These are phyloP conservation scores for Trichothecium sympodiale DNA, from an alignment of 2,329 filamentous ascomycete species.

Conservation along the genomic window DNA sequence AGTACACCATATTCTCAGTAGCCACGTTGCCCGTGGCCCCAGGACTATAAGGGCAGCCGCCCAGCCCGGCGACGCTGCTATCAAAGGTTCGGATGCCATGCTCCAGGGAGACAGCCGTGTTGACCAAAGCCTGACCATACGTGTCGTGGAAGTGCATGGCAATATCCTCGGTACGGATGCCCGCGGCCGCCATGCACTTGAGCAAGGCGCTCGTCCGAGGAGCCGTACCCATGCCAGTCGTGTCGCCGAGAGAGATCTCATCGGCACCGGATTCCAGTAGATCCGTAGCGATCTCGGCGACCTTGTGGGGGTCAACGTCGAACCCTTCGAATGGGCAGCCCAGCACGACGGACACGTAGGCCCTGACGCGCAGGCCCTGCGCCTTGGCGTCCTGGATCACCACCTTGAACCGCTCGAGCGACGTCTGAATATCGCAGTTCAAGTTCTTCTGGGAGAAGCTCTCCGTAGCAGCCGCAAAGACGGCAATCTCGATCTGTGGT, in stretches of 20 bases:
- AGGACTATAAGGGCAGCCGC: slow-evolving; percentile 76
- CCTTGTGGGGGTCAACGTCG: slow-evolving; percentile 50
- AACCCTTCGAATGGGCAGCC: slow-evolving; percentile 67
- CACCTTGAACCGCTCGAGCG: slow-evolving; percentile 56
- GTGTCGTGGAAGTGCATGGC: slow-evolving; percentile 87
- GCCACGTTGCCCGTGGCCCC: slow-evolving; percentile 81
- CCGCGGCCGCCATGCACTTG: slow-evolving; percentile 52
- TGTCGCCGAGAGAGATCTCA: slow-evolving; percentile 84
- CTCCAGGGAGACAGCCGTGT: slow-evolving; percentile 66
- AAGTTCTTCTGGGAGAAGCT: slow-evolving; percentile 71
- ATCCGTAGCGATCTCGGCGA: slow-evolving; percentile 55
- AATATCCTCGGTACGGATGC: slow-evolving; percentile 57
- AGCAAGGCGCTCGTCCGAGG: slow-evolving; percentile 55
- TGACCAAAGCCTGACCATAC: slow-evolving; percentile 76
- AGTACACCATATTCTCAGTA: slow-evolving; percentile 75
- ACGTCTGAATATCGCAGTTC: slow-evolving; percentile 68
- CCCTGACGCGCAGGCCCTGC: slow-evolving; percentile 56
- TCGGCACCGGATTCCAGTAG: slow-evolving; percentile 81
- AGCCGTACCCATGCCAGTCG: slow-evolving; percentile 82
- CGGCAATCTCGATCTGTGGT: slow-evolving; percentile 57
- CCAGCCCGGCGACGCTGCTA: slow-evolving; percentile 66
- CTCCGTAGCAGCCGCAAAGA: slow-evolving; percentile 76
- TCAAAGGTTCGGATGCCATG: slow-evolving; percentile 73
- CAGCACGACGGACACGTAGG: slow-evolving; percentile 71
- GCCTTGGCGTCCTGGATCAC: slow-evolving; percentile 60